A percentile compares a stretch with the other conserved stretches of the same genome.
Evolutionary conservation across 306 rosid genomes (phyloP).

Genomic region (Malus domestica): ASM211411v1 NC_041800.1:22837733-22838232

Average conservation of each 20-base stretch:
- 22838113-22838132: background rate
- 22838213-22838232: background rate
- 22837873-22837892: background rate
- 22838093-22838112: background rate
- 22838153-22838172: background rate
- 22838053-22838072: conserved; percentile 3
- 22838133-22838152: background rate
- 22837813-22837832: background rate
- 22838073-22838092: conserved; percentile 10
- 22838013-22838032: background rate
- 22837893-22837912: background rate
- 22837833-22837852: background rate
- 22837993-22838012: background rate
- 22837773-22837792: background rate
- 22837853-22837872: background rate
- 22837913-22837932: background rate
- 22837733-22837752: background rate
- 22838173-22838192: background rate
- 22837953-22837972: background rate
- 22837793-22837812: background rate
- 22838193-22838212: background rate
- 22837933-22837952: background rate
- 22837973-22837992: background rate
- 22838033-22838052: conserved; percentile 1
- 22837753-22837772: background rate